These are phyloP conservation scores for Auricularia heimuer DNA, from an alignment of 768 basidiomycete genomes.

Conservation along the genomic window DNA sequence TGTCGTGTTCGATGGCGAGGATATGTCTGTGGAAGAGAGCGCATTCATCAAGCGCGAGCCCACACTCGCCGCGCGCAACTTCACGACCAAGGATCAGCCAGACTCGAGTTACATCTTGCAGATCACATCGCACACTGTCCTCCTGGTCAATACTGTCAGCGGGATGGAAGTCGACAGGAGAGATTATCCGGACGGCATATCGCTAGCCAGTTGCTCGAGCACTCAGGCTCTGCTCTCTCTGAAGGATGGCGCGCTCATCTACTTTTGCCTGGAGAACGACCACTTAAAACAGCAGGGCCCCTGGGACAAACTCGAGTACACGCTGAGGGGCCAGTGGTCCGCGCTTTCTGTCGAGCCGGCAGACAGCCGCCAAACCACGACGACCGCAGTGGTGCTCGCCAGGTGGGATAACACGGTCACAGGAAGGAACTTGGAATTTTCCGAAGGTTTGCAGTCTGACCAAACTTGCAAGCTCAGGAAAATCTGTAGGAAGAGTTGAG, in stretches of 20 bases:
- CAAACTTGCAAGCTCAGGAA: too few species aligned
- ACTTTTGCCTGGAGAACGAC: background rate
- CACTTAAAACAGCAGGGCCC: background rate
- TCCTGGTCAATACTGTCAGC: slow-evolving; percentile 39
- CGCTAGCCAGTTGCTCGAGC: background rate
- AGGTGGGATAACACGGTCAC: background rate
- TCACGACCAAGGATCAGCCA: slow-evolving; percentile 29
- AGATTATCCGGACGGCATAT: background rate
- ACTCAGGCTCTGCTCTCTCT: background rate
- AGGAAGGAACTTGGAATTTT: too few species aligned
- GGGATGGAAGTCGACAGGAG: slow-evolving; percentile 14
- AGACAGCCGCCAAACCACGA: background rate
- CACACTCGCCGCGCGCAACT: slow-evolving; percentile 57
- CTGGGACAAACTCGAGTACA: background rate
- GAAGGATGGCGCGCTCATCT: background rate
- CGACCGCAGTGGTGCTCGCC: background rate
- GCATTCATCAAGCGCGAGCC: slow-evolving; percentile 40
- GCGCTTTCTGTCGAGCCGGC: too few species aligned
- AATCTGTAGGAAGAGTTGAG: too few species aligned
- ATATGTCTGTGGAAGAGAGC: slow-evolving; percentile 12
- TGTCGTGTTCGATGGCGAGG: background rate
- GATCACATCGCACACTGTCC: slow-evolving; percentile 50
- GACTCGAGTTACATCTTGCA: slow-evolving; percentile 58
- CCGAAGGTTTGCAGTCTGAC: too few species aligned
- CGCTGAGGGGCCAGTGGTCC: background rate